Evolutionary conservation across 257 asterid species (phyloP), one percentile per base, ranked within the genome.

Genomic region (Penstemon newberryi): DNA sequence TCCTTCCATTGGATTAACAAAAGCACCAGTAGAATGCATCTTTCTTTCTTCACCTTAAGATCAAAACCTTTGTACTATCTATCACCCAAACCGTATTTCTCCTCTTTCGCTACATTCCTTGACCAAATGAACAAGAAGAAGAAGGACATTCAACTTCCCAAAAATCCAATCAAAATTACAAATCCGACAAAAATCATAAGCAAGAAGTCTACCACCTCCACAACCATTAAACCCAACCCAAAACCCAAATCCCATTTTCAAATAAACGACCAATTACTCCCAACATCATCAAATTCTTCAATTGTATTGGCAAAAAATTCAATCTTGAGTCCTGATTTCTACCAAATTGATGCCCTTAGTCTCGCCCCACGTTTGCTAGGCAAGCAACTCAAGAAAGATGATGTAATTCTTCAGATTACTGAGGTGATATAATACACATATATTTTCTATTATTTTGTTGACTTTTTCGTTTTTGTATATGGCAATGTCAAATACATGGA

Each of bases 321-420:
- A 60, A 80, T 86, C 57, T 77, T 89, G 87, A 46, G 80, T 47
- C 72, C 70, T 67, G 83, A 82, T 76, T 93, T 93, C 78, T 93
- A 49, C 88, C 94, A 84, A 78, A 77, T 93, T 72, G 98, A 93
- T 60, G 96, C 98, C 71, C 92, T 93, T 78, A 85, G 90, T n/a
- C 97, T 93, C 56, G 98, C 96, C 81, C 97, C 98, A 1, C 95
- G 88, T 37, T 81, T 93, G 79, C 91, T 93, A 65, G 97, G 97
- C 59, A 93, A 90, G 82, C 80, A 83, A 54, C 90, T 93, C 66
- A 86, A 84, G 84, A 93, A 76, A 72, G 95, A 86, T 64, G 88
- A 86, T 43, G 96, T 93, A 62, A 80, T 93, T 77, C 98, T 93
- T 67, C 97, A 80, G 69, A 90, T 93, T 11, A 90, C 98, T 58